A percentile compares a stretch with the other conserved stretches of the same genome.
Evolutionary conservation across 1,284 basidiomycete species (phyloP).

Genomic region (Pseudozyma sp.): DNA sequence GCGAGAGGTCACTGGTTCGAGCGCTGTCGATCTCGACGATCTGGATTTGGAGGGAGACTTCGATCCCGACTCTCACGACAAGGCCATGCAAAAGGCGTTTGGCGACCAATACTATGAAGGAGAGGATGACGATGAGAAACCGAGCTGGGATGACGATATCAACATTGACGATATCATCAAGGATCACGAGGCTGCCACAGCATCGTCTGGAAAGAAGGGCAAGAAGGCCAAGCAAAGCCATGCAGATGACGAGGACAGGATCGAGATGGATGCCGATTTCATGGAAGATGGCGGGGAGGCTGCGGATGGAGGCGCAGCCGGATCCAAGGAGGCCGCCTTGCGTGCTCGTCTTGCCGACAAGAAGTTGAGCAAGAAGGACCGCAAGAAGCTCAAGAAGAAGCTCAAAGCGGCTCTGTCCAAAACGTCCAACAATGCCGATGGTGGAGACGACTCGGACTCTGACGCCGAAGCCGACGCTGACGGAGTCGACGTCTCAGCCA

Average conservation of each 20-base stretch:
- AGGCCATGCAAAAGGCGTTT: conserved; percentile 61
- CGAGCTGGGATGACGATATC: conserved; percentile 88
- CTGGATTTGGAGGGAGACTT: conserved; percentile 65
- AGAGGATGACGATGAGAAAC: conserved; percentile 73
- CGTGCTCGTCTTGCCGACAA: conserved; percentile 62
- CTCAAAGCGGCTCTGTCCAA: conserved; percentile 66
- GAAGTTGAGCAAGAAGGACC: conserved; percentile 81
- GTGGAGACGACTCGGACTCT: conserved; percentile 32
- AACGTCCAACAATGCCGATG: conserved; percentile 33
- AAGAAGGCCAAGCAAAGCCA: conserved; percentile 71
- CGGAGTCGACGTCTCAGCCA: conserved; percentile 63
- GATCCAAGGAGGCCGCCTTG: conserved; percentile 36
- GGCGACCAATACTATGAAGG: conserved; percentile 60
- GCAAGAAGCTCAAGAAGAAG: conserved; percentile 73
- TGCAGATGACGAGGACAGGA: conserved; percentile 61
- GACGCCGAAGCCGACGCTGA: conserved; percentile 19
- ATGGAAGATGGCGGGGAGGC: conserved; percentile 55
- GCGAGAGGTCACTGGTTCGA: conserved; percentile 60
- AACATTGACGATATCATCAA: conserved; percentile 79
- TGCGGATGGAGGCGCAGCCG: background rate
- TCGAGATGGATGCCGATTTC: conserved; percentile 81
- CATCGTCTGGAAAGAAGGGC: conserved; percentile 72
- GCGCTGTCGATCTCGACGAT: conserved; percentile 49
- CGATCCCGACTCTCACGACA: conserved; percentile 65
- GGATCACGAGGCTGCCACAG: conserved; percentile 67